Base-by-base conservation (phyloP, 768 basidiomycete genomes). In the Polyporus arcularius region DNA sequence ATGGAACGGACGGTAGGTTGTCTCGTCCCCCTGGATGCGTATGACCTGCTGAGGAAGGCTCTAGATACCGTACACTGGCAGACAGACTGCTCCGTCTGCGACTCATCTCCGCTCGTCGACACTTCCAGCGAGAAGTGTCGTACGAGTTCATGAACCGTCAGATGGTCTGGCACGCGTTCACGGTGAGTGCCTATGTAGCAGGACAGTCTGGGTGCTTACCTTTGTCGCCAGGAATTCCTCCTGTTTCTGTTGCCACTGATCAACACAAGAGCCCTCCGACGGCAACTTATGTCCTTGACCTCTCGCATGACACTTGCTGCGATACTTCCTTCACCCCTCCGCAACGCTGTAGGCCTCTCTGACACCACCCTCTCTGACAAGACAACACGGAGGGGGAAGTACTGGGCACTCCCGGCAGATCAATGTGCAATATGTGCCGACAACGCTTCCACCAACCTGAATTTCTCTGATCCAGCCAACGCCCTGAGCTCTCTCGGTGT, bases 91-190 rank as follows among this genome's bases (percentile, higher is more conserved):
- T 98, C 15, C 74, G 79, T 28, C 83, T 99, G 79, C 79, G 80
- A 32, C 83, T 98, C 3, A 82, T 88, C 0, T 89, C 96, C 4
- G 80, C 90, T 0, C 83, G 86, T 35, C 77, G 81, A 43, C 82
- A 88, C 38, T 81, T 87, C 39, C 86, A 85, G 62, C 85, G 91
- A 16, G 89, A 96, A 67, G 91, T 98, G 53, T 96, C 92, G 69
- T 99, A 97, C 74, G 97, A 98, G 70, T 98, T 95, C 69, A 96
- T 98, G 93, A 98, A 98, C 68, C 90, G 97, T 66, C 96, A 98
- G 73, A 92, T 99, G 84, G 97, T 99, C 56, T 99, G 97, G 97
- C 93, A 96, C 71, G 92, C 94, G 0, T 96, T 98, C 73, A 98
- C 97, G 7, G 96, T 96, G 70, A 56, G 92, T 18, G 39, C 49